Base-by-base conservation (phyloP, 2,329 filamentous ascomycete species). In the Hirsutella thompsonii region DNA sequence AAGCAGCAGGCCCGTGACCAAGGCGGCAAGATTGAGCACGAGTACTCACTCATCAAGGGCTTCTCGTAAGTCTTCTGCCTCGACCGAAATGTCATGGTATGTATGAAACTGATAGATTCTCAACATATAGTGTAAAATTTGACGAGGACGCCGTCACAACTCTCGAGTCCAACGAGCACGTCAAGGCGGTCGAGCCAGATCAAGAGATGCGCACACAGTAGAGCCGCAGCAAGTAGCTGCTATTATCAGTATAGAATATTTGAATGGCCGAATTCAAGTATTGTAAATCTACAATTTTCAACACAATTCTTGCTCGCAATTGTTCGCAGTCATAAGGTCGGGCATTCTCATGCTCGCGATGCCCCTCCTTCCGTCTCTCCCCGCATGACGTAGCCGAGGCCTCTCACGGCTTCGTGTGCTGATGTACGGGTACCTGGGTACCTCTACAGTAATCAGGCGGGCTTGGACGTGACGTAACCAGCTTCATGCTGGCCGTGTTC, bases 41-140 rank as follows among this genome's bases (percentile, higher is more conserved):
- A 92, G 60, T 94, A 86, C 70, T 81, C 67, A 46, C 65, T 94
- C 53, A 88, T 94, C 73, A 93, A 90, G 69, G 89, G 83, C 44
- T 95, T 95, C 69, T 81, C 84, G 90, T 95, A 78, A 52, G 84
- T 70, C 37, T 28, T 20, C 26, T n/a, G 9, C 32, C 20, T 3
- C n/a, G 13, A 13, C 8, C 9, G 32, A 28, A 8, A 13, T 4
- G 10, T 5, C 10, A n/a, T 13, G 32, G n/a, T 16, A 16, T n/a
- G 9, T 34, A 3, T 18, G 32, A n/a, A n/a, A n/a, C n/a, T n/a
- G n/a, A n/a, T n/a, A n/a, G n/a, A n/a, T n/a, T n/a, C 11, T 2
- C 32, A 34, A 9, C 4, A 20, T n/a, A 28, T 28, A 94, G 89
- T 39, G 87, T 88, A 53, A 69, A 75, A 43, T 86, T 84, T 61